Conservation (phyloP, 106 monocot genomes). For the Ottelia alismoides region DNA sequence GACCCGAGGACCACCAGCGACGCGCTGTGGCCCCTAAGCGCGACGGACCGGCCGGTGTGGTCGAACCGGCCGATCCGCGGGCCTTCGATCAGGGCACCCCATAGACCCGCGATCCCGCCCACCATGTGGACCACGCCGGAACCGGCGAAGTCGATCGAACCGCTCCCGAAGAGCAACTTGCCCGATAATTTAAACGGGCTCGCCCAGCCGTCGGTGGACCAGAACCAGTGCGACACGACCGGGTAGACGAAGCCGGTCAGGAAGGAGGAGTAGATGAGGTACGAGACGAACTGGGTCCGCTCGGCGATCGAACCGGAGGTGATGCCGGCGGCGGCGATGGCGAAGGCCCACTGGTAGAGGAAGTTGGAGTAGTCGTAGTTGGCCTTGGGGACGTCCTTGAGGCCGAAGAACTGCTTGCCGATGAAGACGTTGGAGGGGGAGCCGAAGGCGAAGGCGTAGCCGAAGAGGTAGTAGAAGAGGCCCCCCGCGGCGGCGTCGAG, state of each 20-base stretch:
- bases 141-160: conserved; percentile 13
- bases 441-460: conserved; percentile 28
- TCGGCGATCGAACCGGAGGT: conserved; percentile 53
- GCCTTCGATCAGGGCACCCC: conserved; percentile 12
- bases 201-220: conserved; percentile 16
- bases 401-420: conserved; percentile 20
- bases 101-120: conserved; percentile 7
- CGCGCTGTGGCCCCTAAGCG: too few relatives aligned
- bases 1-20: too few relatives aligned
- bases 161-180: conserved; percentile 1
- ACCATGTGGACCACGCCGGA: conserved; percentile 13
- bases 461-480: conserved; percentile 62
- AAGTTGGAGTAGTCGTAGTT: conserved; percentile 43
- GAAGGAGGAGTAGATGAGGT: conserved; percentile 39
- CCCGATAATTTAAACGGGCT: background rate
- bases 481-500: conserved; percentile 86
- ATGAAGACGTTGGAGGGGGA: too few relatives aligned
- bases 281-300: conserved; percentile 39
- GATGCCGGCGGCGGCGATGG: conserved; percentile 55
- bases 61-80: conserved; percentile 12
- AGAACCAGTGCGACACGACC: conserved; percentile 33
- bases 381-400: conserved; percentile 1
- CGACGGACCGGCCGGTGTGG: conserved; percentile 10
- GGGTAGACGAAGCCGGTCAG: conserved; percentile 51
- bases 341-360: conserved; percentile 71